Evolutionary conservation across 164 flowering plant species (phyloP), one percentile per base, ranked within the genome.

Genomic region (Nymphaea thermarum): DNA sequence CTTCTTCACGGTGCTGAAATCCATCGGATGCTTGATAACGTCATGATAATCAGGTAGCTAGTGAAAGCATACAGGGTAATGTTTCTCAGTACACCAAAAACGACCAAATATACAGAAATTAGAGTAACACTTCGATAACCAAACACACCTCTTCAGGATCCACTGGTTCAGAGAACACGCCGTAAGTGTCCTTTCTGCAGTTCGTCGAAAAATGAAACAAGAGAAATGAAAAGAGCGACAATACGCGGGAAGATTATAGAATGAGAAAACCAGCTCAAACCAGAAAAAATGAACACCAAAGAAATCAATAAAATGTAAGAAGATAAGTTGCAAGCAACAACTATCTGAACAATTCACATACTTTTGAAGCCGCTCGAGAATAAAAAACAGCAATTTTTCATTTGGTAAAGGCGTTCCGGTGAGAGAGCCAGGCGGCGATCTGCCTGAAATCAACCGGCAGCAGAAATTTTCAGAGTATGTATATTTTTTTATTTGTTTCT

Each of bases 31-130:
- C 72, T 88, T 81, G 43, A 94, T 90, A 45, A 90, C 77, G 5
- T 94, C 98, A 65, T 81, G 90, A 78, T 94, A 94, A 68, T 94
- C 98, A 0, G 98, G 98, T 71, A 94, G 95, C 98, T 94, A 71
- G 71, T 76, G 72, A 71, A 66, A 60, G 55, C 79, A 60, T 36
- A 59, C 8, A 72, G 42, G 44, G 25, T 65, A 61, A 70, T 72
- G 60, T 7, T 12, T 12, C 55, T 47, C 12, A 47, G 55, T 47
- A 47, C 7, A 47, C 7, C 12, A 12, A 47, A 47, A 47, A 3
- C 5, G 5, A 47, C 36, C 36, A 47, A 47, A 6, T 47, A 7
- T 47, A 47, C 12, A 12, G 55, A 47, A 47, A 3, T 2, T 47
- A 47, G 12, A 47, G 12, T 65, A 16, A 43, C 53, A 61, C 60